Evolutionary conservation across 2,329 filamentous ascomycete genomes (phyloP), one percentile per base, ranked within the genome.

Genomic region (Exophiala xenobiotica): DNA sequence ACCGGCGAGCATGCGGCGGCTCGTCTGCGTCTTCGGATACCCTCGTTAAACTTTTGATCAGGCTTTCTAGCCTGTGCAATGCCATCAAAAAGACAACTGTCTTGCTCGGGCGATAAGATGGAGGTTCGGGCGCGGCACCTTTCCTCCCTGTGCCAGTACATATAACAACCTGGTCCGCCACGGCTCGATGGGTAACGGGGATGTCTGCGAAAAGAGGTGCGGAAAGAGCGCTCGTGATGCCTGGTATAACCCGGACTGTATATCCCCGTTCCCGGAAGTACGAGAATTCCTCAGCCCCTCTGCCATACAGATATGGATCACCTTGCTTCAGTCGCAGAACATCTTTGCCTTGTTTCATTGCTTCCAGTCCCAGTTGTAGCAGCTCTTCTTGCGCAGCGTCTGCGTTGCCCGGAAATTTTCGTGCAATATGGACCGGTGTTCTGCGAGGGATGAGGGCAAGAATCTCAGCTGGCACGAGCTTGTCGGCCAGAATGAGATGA

Each of bases 51-150:
- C 88, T 87, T 5, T 77, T 75, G 0, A 96, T 79, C 1, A 99
- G 74, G 0, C 83, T 86, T 3, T 72, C 74, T 12, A 99, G 83
- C 45, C 93, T 81, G 71, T 99, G 93, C 57, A 99, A 73, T 3
- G 90, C 90, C 93, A 99, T 99, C 41, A 99, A 74, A 60, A 97
- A 96, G 3, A 99, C 88, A 1, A 93, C 88, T 0, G 93, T 97
- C 51, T 91, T 80, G 6, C 81, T 86, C 2, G 78, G 68, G 0
- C 91, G 81, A 67, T 84, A 96, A 56, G 85, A 84, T 0, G 93
- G 93, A 26, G 90, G 90, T n/a, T 81, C 75, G 0, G 90, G 90
- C 0, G 89, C 77, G 48, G 82, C 86, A 9, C 93, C 93, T 71
- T 95, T 95, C 64, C 93, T 83, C 1, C 93, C 93, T 0, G 93